Conservation (phyloP, 345 rosid species). For the Gossypium thurberi region DNA sequence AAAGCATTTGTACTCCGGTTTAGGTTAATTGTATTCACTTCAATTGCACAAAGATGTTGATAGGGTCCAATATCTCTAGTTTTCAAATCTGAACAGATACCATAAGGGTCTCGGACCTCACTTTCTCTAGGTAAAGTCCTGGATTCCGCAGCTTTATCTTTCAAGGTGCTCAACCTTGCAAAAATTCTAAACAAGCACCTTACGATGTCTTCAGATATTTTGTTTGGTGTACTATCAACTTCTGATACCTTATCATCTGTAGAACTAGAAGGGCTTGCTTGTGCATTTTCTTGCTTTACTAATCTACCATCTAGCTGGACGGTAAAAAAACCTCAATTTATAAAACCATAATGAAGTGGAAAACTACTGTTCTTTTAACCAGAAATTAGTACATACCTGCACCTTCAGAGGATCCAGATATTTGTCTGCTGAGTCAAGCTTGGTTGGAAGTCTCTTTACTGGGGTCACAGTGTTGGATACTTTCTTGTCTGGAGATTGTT, state of each 20-base stretch:
- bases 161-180: constrained; percentile 55
- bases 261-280: constrained; percentile 41
- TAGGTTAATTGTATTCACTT: constrained; percentile 52
- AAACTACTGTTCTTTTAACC: background rate
- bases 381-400: constrained; percentile 23
- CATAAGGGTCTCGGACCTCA: constrained; percentile 53
- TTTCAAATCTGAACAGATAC: constrained; percentile 30
- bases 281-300: constrained; percentile 48
- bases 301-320: constrained; percentile 68
- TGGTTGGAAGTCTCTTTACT: constrained; percentile 31
- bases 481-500: constrained; percentile 52
- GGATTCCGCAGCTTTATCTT: constrained; percentile 34
- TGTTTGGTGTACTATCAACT: constrained; percentile 47
- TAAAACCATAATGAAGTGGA: background rate
- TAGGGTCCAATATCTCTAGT: constrained; percentile 58
- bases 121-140: constrained; percentile 17
- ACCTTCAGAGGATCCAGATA: constrained; percentile 27
- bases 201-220: constrained; percentile 64
- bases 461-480: constrained; percentile 42
- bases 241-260: constrained; percentile 34
- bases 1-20: constrained; percentile 46
- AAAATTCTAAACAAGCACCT: constrained; percentile 61
- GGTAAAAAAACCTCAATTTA: constrained; percentile 9
- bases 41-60: constrained; percentile 45
- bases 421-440: constrained; percentile 29